Percentiles rank a stretch among this genome's conserved stretches.
Conservation (phyloP, 371 early-diverging fungal species). For the Mortierella sp. region DNA sequence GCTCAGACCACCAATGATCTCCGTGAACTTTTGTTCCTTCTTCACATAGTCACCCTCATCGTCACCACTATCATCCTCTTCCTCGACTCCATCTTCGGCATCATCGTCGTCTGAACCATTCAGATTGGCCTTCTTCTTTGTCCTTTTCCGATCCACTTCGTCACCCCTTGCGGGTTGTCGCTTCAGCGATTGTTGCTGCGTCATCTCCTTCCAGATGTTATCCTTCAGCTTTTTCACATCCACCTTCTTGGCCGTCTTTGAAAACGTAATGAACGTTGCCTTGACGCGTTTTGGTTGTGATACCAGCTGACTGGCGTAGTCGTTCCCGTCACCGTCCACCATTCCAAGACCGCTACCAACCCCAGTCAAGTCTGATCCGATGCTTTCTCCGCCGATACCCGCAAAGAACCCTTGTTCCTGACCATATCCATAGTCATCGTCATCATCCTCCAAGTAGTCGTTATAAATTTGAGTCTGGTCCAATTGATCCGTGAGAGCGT, state of each 20-base stretch:
- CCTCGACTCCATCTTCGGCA: slow-evolving; percentile 5
- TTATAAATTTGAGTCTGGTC: slow-evolving; percentile 55
- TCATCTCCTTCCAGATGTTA: slow-evolving; percentile 89
- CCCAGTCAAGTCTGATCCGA: slow-evolving; percentile 7
- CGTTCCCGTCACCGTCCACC: slow-evolving; percentile 60
- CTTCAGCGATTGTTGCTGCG: slow-evolving; percentile 31
- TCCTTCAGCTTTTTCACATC: slow-evolving; percentile 96
- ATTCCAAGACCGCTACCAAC: slow-evolving; percentile 15
- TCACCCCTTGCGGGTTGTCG: slow-evolving; percentile 26
- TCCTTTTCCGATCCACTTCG: slow-evolving; percentile 14
- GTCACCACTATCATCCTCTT: slow-evolving; percentile 12
- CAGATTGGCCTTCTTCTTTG: slow-evolving; percentile 31
- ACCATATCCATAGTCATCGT: slow-evolving; percentile 41
- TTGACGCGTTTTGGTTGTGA: slow-evolving; percentile 72
- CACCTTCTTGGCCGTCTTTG: slow-evolving; percentile 90
- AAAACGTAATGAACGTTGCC: slow-evolving; percentile 83
- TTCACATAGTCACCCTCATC: slow-evolving; percentile 52
- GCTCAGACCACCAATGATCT: slow-evolving; percentile 75
- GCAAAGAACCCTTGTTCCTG: slow-evolving; percentile 43
- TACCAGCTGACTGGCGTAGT: slow-evolving; percentile 60
- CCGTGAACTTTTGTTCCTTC: slow-evolving; percentile 75
- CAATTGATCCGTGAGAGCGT: slow-evolving; percentile 47
- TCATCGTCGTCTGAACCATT: slow-evolving; percentile 9
- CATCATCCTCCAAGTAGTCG: slow-evolving; percentile 49
- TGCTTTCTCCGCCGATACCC: slow-evolving; percentile 12